phyloP scores from a whole-genome alignment of 2,329 filamentous ascomycete species.

The Pseudocercospora eumusae region DNA sequence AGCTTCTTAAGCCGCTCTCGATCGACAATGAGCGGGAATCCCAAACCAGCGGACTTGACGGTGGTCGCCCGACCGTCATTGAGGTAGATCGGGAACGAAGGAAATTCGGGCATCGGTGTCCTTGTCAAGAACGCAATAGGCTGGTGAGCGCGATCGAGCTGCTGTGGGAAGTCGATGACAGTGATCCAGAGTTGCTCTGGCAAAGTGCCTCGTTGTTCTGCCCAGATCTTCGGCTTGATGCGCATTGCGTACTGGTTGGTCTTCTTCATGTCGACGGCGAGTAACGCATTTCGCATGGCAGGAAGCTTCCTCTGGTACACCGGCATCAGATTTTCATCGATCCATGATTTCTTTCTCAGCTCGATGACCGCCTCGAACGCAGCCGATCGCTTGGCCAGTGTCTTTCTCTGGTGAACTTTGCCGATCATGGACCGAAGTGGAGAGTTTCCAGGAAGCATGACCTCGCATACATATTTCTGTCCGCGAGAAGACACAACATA shows the following conservation, averaged over 20 bases:
- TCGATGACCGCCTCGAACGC: conserved; percentile 79
- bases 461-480: conserved; percentile 70
- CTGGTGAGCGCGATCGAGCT: conserved; percentile 60
- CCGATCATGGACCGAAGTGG: conserved; percentile 70
- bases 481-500: conserved; percentile 64
- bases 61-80: conserved; percentile 62
- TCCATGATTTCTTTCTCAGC: conserved; percentile 64
- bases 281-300: conserved; percentile 78
- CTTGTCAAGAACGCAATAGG: conserved; percentile 73
- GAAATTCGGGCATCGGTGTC: conserved; percentile 62
- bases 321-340: conserved; percentile 75
- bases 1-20: conserved; percentile 56
- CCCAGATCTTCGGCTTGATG: conserved; percentile 77
- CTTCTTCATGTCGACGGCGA: conserved; percentile 80
- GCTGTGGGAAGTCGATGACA: conserved; percentile 61
- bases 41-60: conserved; percentile 53
- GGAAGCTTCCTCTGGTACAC: conserved; percentile 71
- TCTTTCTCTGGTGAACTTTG: conserved; percentile 65
- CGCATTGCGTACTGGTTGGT: conserved; percentile 73
- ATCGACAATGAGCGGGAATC: conserved; percentile 47
- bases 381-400: conserved; percentile 80
- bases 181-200: conserved; percentile 63
- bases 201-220: conserved; percentile 43
- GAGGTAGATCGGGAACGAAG: conserved; percentile 71
- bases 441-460: conserved; percentile 73